Conservation (phyloP, 192 early-diverging fungal species). For the Oehlia diaphana region DNA sequence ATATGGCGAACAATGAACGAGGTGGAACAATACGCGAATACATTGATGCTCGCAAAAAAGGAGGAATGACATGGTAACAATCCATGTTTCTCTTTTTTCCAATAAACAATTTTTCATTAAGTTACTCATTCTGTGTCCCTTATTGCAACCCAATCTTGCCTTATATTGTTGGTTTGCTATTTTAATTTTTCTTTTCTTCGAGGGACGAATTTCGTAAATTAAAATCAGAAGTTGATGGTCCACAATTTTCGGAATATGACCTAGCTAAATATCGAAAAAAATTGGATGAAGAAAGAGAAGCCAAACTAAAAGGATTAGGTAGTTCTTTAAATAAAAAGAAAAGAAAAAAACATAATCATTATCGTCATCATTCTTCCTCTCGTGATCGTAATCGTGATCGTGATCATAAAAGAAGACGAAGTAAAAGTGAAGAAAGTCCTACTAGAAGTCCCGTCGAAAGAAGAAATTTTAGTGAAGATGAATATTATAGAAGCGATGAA, state of each 20-base stretch:
- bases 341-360: not conserved
- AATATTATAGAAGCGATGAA: not conserved
- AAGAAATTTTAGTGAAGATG: not conserved
- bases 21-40: conserved; percentile 18
- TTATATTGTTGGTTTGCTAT: not conserved
- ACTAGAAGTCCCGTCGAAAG: not conserved
- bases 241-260: conserved; percentile 8
- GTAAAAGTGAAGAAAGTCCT: conserved; percentile 4
- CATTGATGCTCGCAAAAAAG: conserved; percentile 23
- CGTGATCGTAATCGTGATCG: not conserved
- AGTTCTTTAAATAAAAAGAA: not conserved
- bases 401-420: conserved; percentile 3
- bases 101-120: not conserved
- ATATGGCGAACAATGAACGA: conserved; percentile 10
- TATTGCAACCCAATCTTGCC: not conserved
- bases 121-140: not conserved
- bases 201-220: conserved; percentile 27
- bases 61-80: conserved; percentile 17
- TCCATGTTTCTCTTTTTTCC: not conserved
- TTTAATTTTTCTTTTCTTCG: not conserved
- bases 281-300: conserved; percentile 23
- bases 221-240: conserved; percentile 7
- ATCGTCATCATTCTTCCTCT: not conserved
- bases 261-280: conserved; percentile 7
- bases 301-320: not conserved